A percentile compares a stretch with the other conserved stretches of the same genome.
Evolutionary conservation across 2,329 filamentous ascomycete species (phyloP).

Genomic region (Fusarium avenaceum): DNA sequence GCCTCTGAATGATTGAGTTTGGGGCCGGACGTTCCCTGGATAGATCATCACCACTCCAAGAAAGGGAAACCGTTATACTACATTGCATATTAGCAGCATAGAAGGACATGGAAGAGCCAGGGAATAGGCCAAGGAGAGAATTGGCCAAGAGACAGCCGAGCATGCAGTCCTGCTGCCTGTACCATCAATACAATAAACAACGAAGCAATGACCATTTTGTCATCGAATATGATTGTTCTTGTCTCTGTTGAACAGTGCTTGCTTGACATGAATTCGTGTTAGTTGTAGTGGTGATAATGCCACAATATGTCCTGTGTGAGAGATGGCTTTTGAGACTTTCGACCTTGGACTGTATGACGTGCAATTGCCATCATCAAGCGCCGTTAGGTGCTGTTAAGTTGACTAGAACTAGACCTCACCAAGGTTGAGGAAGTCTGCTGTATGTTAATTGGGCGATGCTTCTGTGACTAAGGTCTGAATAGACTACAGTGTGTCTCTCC

Average conservation of each 20-base stretch:
- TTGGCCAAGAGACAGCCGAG: constrained; percentile 44
- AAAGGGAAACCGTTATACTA: constrained; percentile 49
- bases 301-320: no score
- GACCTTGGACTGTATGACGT: constrained; percentile 15
- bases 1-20: constrained; percentile 46
- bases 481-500: constrained; percentile 32
- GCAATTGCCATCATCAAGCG: constrained; percentile 32
- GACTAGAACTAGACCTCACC: constrained; percentile 5
- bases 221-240: constrained; percentile 25
- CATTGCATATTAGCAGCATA: constrained; percentile 48
- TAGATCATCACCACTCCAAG: constrained; percentile 66
- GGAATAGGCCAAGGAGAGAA: constrained; percentile 29
- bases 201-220: constrained; percentile 32
- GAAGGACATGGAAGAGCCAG: constrained; percentile 35
- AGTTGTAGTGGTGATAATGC: neutral
- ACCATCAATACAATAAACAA: constrained; percentile 47
- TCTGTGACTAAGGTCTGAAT: neutral
- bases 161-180: constrained; percentile 52
- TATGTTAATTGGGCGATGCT: constrained; percentile 23
- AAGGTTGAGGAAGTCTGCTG: neutral
- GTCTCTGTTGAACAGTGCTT: neutral
- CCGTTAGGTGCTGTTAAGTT: no score
- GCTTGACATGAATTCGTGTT: neutral
- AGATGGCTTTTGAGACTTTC: neutral
- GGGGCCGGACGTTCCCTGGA: constrained; percentile 49